Evolutionary conservation across 1,284 basidiomycete genomes (phyloP), one percentile per base, ranked within the genome.

Genomic region (Kwoniella shivajii): DNA sequence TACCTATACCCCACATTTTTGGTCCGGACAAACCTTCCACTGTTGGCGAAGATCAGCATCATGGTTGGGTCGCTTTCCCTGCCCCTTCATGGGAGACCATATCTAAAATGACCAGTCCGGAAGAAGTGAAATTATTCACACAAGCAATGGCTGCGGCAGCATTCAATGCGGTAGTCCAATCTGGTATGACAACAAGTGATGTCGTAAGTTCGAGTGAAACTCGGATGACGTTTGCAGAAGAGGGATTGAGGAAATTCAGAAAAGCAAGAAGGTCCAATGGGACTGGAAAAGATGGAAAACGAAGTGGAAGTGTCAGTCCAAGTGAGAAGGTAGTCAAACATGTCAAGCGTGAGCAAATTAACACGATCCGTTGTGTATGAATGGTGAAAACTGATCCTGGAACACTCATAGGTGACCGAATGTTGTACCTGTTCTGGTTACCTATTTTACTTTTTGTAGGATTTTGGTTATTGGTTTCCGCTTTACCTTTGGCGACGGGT

Each of bases 391-490:
- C n/a, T n/a, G n/a, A n/a, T n/a, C n/a, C n/a, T n/a, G n/a, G n/a
- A n/a, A n/a, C n/a, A n/a, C n/a, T 48, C 65, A 24, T 68, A 90
- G 92, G 90, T 76, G 92, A 97, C 75, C 86, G 86, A 45, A 96
- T 97, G 93, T 84, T 97, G 46, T 78, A 93, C 49, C 79, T 90
- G 55, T 96, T 97, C 82, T 97, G 93, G 93, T 83, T 96, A 65
- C 93, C 93, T 3, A 90, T 94, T 63, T 81, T 96, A 30, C 66
- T 74, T 11, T 76, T 76, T 48, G 71, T 76, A 13, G 73, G 73
- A 16, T 76, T 76, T 50, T 76, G 74, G 74, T 57, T 75, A n/a
- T 49, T 73, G 4, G 71, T 76, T 46, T 69, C 73, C 6, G 73
- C 73, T 14, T 57, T 76, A 26, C 74, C 74, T 3, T 72, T 76